These are phyloP conservation scores for Ustilago sp. DNA, from an alignment of 1,284 basidiomycete genomes.

Conservation along the genomic window DNA sequence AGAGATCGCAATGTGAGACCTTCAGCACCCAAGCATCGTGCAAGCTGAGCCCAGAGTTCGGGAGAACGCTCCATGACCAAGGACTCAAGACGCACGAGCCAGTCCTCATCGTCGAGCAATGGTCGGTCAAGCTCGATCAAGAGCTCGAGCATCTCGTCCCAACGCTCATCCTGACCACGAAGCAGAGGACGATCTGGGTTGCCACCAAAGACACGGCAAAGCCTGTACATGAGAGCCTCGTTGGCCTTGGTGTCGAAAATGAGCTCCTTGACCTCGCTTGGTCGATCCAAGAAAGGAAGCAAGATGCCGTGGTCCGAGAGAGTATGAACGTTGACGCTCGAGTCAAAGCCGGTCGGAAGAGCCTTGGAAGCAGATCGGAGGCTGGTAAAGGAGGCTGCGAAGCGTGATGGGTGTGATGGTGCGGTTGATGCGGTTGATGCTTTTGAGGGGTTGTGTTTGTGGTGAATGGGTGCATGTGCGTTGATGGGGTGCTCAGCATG, in stretches of 20 bases:
- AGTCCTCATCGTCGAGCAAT: conserved; percentile 47
- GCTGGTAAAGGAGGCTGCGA: conserved; percentile 40
- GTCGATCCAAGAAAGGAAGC: conserved; percentile 53
- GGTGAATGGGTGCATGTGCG: conserved; percentile 35
- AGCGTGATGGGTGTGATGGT: conserved; percentile 24
- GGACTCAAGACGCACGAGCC: conserved; percentile 39
- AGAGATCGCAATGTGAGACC: conserved; percentile 22
- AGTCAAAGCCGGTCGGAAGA: conserved; percentile 24
- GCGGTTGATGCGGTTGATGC: neutral
- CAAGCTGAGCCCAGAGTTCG: conserved; percentile 42
- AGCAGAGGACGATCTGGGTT: conserved; percentile 8
- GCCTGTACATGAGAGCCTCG: conserved; percentile 29
- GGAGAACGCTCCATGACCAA: conserved; percentile 47
- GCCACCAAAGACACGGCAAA: conserved; percentile 49
- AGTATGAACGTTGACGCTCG: conserved; percentile 44
- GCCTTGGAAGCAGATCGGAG: conserved; percentile 19
- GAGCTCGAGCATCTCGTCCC: conserved; percentile 53
- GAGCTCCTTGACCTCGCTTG: conserved; percentile 44
- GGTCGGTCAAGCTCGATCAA: conserved; percentile 44
- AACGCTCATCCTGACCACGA: conserved; percentile 40
- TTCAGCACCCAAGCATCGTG: conserved; percentile 48
- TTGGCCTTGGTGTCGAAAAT: conserved; percentile 47
- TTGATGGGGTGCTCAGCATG: conserved; percentile 36
- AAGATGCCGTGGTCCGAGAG: conserved; percentile 45
- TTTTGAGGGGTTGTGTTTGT: conserved; percentile 14